A percentile compares a stretch with the other conserved stretches of the same genome.
Conservation (phyloP, 2,329 filamentous ascomycete genomes). For the Ilyonectria destructans region DNA sequence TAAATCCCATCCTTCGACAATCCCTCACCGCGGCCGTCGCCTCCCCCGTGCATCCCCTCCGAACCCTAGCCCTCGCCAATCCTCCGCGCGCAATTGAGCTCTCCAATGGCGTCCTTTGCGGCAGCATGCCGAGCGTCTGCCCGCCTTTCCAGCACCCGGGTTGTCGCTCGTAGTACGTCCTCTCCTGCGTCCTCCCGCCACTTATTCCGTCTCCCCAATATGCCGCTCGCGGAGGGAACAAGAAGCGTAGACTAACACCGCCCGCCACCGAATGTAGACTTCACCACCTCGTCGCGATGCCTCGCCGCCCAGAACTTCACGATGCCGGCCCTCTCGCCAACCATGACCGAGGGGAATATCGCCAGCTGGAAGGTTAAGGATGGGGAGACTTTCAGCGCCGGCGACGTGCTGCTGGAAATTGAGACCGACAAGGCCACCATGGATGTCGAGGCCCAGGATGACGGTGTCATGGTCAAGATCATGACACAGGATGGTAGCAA, state of each 20-base stretch:
- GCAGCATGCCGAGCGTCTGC: slow-evolving; percentile 76
- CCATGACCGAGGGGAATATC: slow-evolving; percentile 95
- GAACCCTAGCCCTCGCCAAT: slow-evolving; percentile 43
- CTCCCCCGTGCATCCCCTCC: slow-evolving; percentile 33
- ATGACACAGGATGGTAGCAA: slow-evolving; percentile 82
- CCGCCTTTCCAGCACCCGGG: slow-evolving; percentile 68
- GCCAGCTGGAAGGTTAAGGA: slow-evolving; percentile 89
- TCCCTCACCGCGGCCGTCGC: slow-evolving; percentile 42
- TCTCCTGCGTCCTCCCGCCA: slow-evolving; percentile 27
- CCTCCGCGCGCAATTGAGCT: slow-evolving; percentile 47
- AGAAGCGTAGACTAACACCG: slow-evolving; percentile 39
- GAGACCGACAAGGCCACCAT: slow-evolving; percentile 96
- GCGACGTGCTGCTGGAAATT: slow-evolving; percentile 91
- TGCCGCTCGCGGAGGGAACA: slow-evolving; percentile 38
- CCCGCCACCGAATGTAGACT: slow-evolving; percentile 64
- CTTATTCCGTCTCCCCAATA: slow-evolving; percentile 43
- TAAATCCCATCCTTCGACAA: slow-evolving; percentile 43
- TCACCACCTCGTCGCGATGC: slow-evolving; percentile 74
- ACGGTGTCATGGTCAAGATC: slow-evolving; percentile 90
- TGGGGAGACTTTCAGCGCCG: slow-evolving; percentile 85
- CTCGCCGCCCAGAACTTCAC: slow-evolving; percentile 89
- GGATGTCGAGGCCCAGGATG: slow-evolving; percentile 95
- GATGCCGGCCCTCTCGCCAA: slow-evolving; percentile 93
- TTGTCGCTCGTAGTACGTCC: slow-evolving; percentile 71
- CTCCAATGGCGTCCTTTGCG: slow-evolving; percentile 77